Conservation (phyloP, 192 early-diverging fungal genomes). For the Thamnidium elegans region DNA sequence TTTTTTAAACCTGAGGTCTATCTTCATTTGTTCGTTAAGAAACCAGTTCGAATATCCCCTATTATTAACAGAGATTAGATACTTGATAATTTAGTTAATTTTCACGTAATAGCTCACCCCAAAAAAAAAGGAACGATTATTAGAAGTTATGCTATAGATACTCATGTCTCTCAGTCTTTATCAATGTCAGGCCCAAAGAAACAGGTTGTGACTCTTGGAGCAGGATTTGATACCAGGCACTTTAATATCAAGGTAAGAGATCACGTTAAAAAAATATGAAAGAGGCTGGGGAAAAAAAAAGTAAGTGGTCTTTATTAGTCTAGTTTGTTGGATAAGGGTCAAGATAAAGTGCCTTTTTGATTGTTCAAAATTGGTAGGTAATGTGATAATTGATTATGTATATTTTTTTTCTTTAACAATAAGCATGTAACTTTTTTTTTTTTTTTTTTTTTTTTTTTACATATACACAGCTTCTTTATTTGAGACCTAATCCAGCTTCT, state of each 20-base stretch:
- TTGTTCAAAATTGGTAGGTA: too few species aligned
- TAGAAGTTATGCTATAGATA: constrained; percentile 67
- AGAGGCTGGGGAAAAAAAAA: too few species aligned
- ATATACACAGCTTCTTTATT: too few species aligned
- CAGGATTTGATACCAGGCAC: constrained; percentile 91
- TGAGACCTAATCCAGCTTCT: constrained; percentile 53
- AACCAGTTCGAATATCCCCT: constrained; percentile 73
- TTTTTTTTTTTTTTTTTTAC: too few species aligned
- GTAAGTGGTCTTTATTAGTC: background rate
- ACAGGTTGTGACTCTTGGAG: constrained; percentile 87
- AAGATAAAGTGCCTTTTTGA: background rate
- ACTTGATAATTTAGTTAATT: background rate
- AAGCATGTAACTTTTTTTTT: too few species aligned
- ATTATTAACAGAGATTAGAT: constrained; percentile 85
- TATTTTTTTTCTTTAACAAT: too few species aligned
- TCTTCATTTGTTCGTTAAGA: constrained; percentile 74
- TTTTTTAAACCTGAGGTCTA: too few species aligned
- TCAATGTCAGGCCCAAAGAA: constrained; percentile 36
- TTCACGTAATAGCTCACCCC: too few species aligned
- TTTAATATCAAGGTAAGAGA: constrained; percentile 67
- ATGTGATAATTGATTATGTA: too few species aligned
- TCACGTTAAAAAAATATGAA: background rate
- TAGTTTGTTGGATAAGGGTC: background rate
- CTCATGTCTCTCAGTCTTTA: constrained; percentile 63
- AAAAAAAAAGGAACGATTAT: constrained; percentile 72